Evolutionary conservation across 148 eudicot species (phyloP).

Genomic region (Selenicereus undatus): DNA sequence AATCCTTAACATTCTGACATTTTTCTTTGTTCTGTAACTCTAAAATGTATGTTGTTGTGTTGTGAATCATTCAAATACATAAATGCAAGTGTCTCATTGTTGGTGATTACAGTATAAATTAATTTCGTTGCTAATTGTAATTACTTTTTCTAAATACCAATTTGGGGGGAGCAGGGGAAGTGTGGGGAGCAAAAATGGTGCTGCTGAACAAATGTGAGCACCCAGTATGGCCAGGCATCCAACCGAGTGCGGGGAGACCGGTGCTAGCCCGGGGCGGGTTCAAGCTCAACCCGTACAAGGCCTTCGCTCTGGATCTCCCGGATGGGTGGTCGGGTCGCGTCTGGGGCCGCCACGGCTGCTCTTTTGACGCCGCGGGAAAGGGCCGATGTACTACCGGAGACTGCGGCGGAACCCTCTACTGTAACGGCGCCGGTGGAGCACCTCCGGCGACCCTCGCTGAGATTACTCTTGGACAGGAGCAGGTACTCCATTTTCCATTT

Average conservation of each 20-base stretch:
- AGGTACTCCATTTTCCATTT: slow-evolving; percentile 14
- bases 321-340: slow-evolving; percentile 82
- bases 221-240: slow-evolving; percentile 93
- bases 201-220: slow-evolving; percentile 67
- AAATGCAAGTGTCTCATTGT: no score
- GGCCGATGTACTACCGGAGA: slow-evolving; percentile 92
- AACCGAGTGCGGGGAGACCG: slow-evolving; percentile 71
- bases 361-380: slow-evolving; percentile 57
- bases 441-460: slow-evolving; percentile 95
- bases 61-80: no score
- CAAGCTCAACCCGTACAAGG: slow-evolving; percentile 49
- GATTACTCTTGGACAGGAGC: slow-evolving; percentile 68
- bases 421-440: slow-evolving; percentile 80
- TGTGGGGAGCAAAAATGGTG: slow-evolving; percentile 60
- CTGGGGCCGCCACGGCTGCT: slow-evolving; percentile 92
- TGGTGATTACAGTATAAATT: no score
- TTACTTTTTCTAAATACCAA: no score
- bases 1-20: not conserved
- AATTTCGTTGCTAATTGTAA: no score
- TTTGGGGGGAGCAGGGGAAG: slow-evolving; percentile 26
- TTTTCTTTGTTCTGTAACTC: not conserved
- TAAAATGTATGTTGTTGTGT: not conserved
- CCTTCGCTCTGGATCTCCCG: slow-evolving; percentile 52
- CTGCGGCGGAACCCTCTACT: slow-evolving; percentile 76
- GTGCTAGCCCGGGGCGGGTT: slow-evolving; percentile 83